Evolutionary conservation across 257 asterid species (phyloP), one percentile per base, ranked within the genome.

Genomic region (Agastache rugosa): DNA sequence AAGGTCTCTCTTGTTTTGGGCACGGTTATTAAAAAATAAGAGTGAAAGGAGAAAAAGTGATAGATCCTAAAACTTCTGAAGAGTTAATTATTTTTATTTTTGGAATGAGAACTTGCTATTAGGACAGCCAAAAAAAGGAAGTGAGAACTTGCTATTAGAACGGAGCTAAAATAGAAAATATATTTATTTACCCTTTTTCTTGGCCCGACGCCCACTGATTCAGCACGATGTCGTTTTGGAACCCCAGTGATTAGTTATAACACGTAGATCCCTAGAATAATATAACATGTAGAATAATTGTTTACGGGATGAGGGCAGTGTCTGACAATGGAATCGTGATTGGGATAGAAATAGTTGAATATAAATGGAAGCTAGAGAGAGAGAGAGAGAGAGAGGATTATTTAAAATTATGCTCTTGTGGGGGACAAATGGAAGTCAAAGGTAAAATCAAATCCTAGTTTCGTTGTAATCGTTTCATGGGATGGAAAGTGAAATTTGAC

Each of bases 301-400:
- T 66, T 72, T 31, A 73, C 34, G 79, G 76, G 75, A 72, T 67
- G 31, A 66, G 78, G 64, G 45, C 71, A 53, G 66, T 34, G 45
- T 72, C 86, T 75, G 86, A 82, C 83, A 78, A 68, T 72, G 77
- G 81, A 78, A 82, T 71, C 63, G 76, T 60, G 59, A 22, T 53
- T 69, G 72, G 75, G 66, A 70, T 65, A 19, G 23, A 63, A 74
- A 61, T 14, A 5, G 1, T 66, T 45, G 3, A 69, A 61, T 73
- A 65, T 5, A 68, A 6, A 31, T 37, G 47, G 54, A 58, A 45
- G 64, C 31, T 45, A 31, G 17, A 23, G 22, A 56, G 56, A 11
- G n/a, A 16, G n/a, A 5, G 35, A 35, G 68, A 62, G 20, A 15
- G 50, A n/a, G 48, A 10, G 2, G 8, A 0, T 15, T 11, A 11